Percentiles rank a stretch among this genome's conserved stretches.
phyloP scores from a whole-genome alignment of 208 protist genomes.

The Entamoeba invadens region DNA sequence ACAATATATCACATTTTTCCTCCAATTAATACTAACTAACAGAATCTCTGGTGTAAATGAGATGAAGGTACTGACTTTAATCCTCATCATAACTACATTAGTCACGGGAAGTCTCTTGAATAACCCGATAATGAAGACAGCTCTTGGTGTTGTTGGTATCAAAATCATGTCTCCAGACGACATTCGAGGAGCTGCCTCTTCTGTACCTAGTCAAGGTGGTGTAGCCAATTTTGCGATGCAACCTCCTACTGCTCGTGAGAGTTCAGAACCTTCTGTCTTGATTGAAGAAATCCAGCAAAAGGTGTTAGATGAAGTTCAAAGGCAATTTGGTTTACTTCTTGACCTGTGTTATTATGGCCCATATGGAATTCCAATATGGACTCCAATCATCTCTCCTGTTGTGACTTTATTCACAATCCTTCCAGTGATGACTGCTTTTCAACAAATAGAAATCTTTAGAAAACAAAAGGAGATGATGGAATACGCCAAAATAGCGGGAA shows the following conservation, averaged over 20 bases:
- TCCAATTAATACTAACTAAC: no score
- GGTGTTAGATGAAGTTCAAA: neutral
- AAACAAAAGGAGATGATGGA: neutral
- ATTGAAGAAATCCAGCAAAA: neutral
- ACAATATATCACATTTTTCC: no score
- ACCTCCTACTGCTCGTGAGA: neutral
- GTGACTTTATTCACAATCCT: neutral
- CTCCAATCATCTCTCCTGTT: neutral
- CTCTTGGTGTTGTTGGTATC: neutral
- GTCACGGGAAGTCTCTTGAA: no score
- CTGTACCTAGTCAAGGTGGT: neutral
- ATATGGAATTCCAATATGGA: neutral
- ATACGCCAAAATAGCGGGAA: neutral
- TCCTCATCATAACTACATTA: no score
- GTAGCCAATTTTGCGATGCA: neutral
- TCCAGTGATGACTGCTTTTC: neutral
- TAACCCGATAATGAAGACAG: neutral
- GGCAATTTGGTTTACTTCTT: neutral
- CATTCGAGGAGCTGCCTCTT: neutral
- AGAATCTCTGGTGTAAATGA: no score
- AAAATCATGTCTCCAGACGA: neutral
- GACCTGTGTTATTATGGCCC: neutral
- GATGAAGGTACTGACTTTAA: no score
- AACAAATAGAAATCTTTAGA: neutral
- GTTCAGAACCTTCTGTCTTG: neutral